phyloP scores from a whole-genome alignment of 768 basidiomycete species.

The Lentinula sp. region DNA sequence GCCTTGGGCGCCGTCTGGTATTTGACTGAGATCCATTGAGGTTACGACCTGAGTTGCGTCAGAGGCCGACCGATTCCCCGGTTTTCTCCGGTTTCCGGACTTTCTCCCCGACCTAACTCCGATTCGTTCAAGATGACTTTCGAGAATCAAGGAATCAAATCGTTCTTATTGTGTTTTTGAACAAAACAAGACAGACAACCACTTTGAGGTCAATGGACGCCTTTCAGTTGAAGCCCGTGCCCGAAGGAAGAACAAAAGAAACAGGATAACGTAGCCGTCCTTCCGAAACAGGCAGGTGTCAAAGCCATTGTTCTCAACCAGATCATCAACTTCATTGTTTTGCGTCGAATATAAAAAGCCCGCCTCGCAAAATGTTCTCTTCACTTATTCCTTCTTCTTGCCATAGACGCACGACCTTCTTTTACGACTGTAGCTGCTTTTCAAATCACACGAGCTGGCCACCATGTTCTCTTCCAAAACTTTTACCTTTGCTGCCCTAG shows the following conservation, averaged over 20 bases:
- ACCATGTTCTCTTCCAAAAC: constrained; percentile 16
- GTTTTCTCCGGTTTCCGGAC: neutral
- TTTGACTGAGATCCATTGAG: constrained; percentile 6
- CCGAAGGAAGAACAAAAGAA: constrained; percentile 1
- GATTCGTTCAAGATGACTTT: neutral
- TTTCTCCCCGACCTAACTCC: neutral
- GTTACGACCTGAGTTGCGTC: constrained; percentile 1
- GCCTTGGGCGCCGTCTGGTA: neutral
- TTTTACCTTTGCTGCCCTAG: constrained; percentile 14
- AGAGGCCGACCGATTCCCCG: neutral
- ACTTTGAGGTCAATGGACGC: neutral
- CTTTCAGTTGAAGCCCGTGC: neutral
- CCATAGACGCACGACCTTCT: constrained; percentile 7
- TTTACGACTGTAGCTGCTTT: constrained; percentile 4
- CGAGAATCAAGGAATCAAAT: too few relatives aligned
- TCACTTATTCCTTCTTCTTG: constrained; percentile 6
- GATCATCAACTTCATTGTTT: neutral
- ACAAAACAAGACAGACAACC: neutral
- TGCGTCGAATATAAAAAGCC: neutral
- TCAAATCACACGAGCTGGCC: neutral
- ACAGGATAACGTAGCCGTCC: neutral
- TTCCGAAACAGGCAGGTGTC: neutral
- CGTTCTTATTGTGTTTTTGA: neutral
- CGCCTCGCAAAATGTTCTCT: neutral
- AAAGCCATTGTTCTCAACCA: constrained; percentile 6